These are phyloP conservation scores for Penicillium crystallinum DNA, from an alignment of 495 filamentous ascomycete species.

Conservation along the genomic window DNA sequence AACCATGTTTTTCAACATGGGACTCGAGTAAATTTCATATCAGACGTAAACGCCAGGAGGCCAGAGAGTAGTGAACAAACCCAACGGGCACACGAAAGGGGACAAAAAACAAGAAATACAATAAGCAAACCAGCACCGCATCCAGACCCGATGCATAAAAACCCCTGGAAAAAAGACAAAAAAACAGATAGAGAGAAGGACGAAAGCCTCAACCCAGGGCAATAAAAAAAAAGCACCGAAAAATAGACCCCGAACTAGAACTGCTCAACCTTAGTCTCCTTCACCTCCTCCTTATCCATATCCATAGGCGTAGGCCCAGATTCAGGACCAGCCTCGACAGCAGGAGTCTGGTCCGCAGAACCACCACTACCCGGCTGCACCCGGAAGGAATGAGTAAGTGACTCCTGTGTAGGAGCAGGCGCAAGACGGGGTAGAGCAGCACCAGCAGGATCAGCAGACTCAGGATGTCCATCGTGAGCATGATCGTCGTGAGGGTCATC, in stretches of 20 bases:
- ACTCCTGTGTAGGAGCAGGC: conserved; percentile 39
- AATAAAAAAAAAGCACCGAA: too few relatives aligned
- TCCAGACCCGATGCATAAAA: conserved; percentile 2
- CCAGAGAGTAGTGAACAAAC: conserved; percentile 8
- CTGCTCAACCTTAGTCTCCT: conserved; percentile 20
- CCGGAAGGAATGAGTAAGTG: conserved; percentile 40
- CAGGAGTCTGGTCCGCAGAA: conserved; percentile 25
- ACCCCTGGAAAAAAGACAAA: not conserved
- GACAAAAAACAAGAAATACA: conserved; percentile 3
- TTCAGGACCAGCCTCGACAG: conserved; percentile 21
- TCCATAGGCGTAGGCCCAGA: conserved; percentile 38
- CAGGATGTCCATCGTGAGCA: conserved; percentile 10
- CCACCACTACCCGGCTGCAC: conserved; percentile 30
- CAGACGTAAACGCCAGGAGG: not conserved
- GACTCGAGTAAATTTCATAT: not conserved
- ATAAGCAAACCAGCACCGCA: conserved; percentile 12
- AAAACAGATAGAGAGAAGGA: conserved; percentile 7
- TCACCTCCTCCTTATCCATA: conserved; percentile 35
- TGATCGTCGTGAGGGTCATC: conserved; percentile 25
- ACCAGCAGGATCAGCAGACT: conserved; percentile 12
- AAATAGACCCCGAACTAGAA: not conserved
- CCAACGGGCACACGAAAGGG: not conserved
- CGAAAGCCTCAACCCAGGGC: too few relatives aligned
- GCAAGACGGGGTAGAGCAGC: conserved; percentile 33
- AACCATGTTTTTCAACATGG: conserved; percentile 2